These are phyloP conservation scores for Dictyostelium intermedium DNA, from an alignment of 78 protist genomes.

Conservation along the genomic window DNA sequence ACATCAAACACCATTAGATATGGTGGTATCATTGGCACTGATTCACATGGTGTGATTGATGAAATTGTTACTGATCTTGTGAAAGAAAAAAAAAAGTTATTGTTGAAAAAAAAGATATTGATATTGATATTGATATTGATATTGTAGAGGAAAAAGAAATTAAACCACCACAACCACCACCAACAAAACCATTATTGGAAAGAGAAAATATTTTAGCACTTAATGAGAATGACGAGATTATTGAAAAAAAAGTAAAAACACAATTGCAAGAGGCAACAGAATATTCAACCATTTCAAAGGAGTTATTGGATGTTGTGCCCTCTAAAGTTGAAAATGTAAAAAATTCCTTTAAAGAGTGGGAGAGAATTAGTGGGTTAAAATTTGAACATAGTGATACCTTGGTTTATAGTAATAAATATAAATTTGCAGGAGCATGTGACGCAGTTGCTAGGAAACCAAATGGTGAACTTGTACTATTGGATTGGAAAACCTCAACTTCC, in stretches of 20 bases:
- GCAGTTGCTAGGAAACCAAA: conserved; percentile 33
- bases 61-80: neutral
- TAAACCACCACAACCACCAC: too few relatives aligned
- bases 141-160: too few relatives aligned
- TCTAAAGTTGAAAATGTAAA: neutral
- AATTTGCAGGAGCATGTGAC: conserved; percentile 66
- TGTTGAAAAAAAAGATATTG: too few relatives aligned
- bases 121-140: too few relatives aligned
- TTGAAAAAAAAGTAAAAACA: neutral
- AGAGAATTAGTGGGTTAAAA: neutral
- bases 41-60: neutral
- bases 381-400: conserved; percentile 15
- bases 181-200: too few relatives aligned
- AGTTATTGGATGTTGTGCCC: neutral
- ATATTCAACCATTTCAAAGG: neutral
- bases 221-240: neutral
- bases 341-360: neutral
- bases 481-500: conserved; percentile 32
- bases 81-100: neutral
- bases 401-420: neutral
- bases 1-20: neutral
- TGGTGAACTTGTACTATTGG: conserved; percentile 19
- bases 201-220: too few relatives aligned
- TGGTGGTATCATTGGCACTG: neutral
- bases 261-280: neutral